phyloP scores from a whole-genome alignment of 2,329 filamentous ascomycete species.

The Cladosporium sp. region DNA sequence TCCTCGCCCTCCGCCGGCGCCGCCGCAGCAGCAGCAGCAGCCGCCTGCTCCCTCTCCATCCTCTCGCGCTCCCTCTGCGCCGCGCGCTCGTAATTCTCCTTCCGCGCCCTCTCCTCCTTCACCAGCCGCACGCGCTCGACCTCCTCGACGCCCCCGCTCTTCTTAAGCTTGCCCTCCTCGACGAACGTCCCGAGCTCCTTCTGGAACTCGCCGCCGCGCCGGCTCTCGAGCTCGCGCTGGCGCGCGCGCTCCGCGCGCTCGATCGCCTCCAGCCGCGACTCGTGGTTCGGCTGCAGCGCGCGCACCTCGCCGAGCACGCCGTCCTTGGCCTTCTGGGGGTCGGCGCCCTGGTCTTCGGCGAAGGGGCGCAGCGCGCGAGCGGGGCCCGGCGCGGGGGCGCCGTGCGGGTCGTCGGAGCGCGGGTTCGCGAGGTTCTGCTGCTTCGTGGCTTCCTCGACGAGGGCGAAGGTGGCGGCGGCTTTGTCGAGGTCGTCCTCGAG shows the following conservation, averaged over 20 bases:
- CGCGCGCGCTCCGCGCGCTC: slow-evolving; percentile 91
- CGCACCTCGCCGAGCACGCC: slow-evolving; percentile 87
- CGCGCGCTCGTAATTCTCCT: slow-evolving; percentile 59
- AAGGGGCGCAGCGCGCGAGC: slow-evolving; percentile 27
- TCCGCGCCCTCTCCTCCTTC: slow-evolving; percentile 80
- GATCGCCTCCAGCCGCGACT: slow-evolving; percentile 87
- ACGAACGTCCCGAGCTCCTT: slow-evolving; percentile 83
- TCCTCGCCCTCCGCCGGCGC: slow-evolving; percentile 25
- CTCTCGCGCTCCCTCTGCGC: slow-evolving; percentile 39
- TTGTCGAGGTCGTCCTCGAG: slow-evolving; percentile 93
- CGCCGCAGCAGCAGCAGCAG: slow-evolving; percentile 27
- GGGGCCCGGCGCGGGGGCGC: slow-evolving; percentile 9
- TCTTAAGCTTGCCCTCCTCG: slow-evolving; percentile 85
- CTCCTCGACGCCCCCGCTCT: slow-evolving; percentile 91
- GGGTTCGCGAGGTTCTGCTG: slow-evolving; percentile 76
- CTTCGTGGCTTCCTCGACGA: slow-evolving; percentile 97
- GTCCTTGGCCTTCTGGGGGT: slow-evolving; percentile 81
- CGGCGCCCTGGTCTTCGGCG: slow-evolving; percentile 44
- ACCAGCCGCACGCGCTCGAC: slow-evolving; percentile 75
- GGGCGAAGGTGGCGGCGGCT: slow-evolving; percentile 82
- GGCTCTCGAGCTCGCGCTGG: slow-evolving; percentile 73
- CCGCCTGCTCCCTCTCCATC: slow-evolving; percentile 40
- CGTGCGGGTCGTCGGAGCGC: slow-evolving; percentile 16
- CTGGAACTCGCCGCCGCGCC: slow-evolving; percentile 69
- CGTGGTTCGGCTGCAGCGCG: slow-evolving; percentile 89